Evolutionary conservation across 2,329 filamentous ascomycete genomes (phyloP).

Genomic region (Sclerotinia subarctica): DNA sequence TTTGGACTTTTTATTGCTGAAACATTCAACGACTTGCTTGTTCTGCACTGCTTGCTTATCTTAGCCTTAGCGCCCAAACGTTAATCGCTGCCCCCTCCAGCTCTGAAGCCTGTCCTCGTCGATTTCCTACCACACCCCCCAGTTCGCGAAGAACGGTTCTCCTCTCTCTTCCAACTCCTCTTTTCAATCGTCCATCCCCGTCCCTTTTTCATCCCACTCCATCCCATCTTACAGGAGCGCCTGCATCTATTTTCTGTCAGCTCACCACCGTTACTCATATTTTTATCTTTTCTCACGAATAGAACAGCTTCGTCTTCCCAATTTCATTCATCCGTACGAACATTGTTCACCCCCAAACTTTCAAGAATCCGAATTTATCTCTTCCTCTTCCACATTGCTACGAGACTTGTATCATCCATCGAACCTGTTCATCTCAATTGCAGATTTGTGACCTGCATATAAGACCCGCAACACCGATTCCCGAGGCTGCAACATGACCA

Average conservation of each 20-base stretch:
- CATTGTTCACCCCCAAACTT: neutral
- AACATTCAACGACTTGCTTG: neutral
- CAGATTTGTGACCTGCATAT: constrained; percentile 11
- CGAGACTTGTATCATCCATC: constrained; percentile 21
- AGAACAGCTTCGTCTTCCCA: neutral
- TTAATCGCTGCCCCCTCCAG: constrained; percentile 19
- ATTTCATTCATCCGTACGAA: neutral
- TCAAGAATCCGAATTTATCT: neutral
- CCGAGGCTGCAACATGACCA: constrained; percentile 35
- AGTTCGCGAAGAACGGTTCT: neutral
- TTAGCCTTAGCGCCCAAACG: constrained; percentile 25
- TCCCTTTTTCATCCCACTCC: constrained; percentile 11
- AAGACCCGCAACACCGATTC: constrained; percentile 16
- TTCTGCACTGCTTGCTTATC: constrained; percentile 22
- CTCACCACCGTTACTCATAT: constrained; percentile 11
- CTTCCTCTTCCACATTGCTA: neutral
- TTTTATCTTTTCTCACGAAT: constrained; percentile 1
- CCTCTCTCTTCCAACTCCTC: constrained; percentile 2
- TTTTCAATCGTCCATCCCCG: constrained; percentile 1
- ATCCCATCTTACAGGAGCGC: constrained; percentile 2
- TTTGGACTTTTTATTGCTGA: neutral
- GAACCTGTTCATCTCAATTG: constrained; percentile 11
- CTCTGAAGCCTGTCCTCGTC: neutral
- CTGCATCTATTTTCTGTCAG: constrained; percentile 13
- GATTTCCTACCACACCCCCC: neutral